A percentile compares a stretch with the other conserved stretches of the same genome.
Evolutionary conservation across 768 basidiomycete species (phyloP).

Genomic region (Artomyces pyxidatus): DNA sequence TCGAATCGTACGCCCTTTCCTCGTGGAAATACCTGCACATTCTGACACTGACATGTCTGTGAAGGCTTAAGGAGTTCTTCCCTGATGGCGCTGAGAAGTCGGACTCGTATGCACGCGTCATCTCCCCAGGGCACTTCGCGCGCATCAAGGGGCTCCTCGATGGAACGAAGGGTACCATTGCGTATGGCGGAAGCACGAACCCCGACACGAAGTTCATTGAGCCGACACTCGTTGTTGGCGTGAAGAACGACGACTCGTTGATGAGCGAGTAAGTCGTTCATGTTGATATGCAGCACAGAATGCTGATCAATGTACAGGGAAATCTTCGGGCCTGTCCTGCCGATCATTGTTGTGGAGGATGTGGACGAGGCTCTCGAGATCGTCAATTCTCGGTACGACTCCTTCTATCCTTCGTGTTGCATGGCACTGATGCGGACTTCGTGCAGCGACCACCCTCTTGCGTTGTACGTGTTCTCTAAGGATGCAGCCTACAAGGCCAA

Average conservation of each 20-base stretch:
- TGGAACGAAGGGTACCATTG: slow-evolving; percentile 57
- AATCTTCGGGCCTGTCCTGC: slow-evolving; percentile 74
- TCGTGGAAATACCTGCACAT: background rate
- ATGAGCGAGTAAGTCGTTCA: slow-evolving; percentile 55
- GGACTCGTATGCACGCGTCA: slow-evolving; percentile 41
- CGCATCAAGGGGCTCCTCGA: slow-evolving; percentile 59
- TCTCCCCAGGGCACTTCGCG: slow-evolving; percentile 43
- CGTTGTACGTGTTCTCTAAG: slow-evolving; percentile 67
- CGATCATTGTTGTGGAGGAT: slow-evolving; percentile 58
- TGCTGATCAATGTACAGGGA: slow-evolving; percentile 38
- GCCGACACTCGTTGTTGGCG: slow-evolving; percentile 63
- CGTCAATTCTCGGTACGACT: slow-evolving; percentile 44
- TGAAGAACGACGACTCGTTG: slow-evolving; percentile 52
- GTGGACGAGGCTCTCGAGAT: slow-evolving; percentile 64
- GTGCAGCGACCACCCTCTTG: slow-evolving; percentile 69
- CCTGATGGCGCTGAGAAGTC: slow-evolving; percentile 35
- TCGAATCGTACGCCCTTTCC: slow-evolving; percentile 23
- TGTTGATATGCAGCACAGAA: background rate
- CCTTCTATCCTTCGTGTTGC: background rate
- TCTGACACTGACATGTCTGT: background rate
- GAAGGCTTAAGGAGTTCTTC: slow-evolving; percentile 24
- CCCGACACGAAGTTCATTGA: slow-evolving; percentile 54
- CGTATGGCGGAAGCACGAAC: slow-evolving; percentile 55
- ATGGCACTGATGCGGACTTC: background rate
- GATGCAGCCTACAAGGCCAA: slow-evolving; percentile 50